Conservation (phyloP, 2,329 filamentous ascomycete species). For the Alternaria burnsii region DNA sequence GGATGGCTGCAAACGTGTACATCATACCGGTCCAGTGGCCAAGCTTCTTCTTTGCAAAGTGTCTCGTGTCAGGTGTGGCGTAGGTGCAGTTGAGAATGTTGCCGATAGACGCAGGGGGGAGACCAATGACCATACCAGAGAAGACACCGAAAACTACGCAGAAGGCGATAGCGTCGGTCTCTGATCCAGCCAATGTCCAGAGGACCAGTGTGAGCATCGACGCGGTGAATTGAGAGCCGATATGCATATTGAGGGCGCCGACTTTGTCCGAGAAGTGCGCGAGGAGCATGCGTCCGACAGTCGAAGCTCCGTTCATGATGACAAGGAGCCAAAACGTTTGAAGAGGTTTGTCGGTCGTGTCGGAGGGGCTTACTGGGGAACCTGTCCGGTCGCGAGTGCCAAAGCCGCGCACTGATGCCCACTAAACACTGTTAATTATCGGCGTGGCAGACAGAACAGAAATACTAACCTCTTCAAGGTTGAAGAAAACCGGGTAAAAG, state of each 20-base stretch:
- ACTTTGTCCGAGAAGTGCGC: slow-evolving; percentile 57
- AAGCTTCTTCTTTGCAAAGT: slow-evolving; percentile 50
- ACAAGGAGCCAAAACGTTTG: slow-evolving; percentile 59
- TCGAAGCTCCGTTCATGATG: slow-evolving; percentile 61
- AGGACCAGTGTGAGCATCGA: slow-evolving; percentile 55
- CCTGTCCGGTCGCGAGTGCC: slow-evolving; percentile 47
- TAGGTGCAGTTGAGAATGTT: slow-evolving; percentile 54
- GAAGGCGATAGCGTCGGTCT: slow-evolving; percentile 56
- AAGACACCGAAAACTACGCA: slow-evolving; percentile 59
- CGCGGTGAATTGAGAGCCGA: slow-evolving; percentile 51
- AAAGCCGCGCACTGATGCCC: slow-evolving; percentile 56
- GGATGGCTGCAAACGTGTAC: slow-evolving; percentile 57
- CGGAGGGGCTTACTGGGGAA: slow-evolving; percentile 11
- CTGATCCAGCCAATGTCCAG: slow-evolving; percentile 54
- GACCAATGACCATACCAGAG: slow-evolving; percentile 60
- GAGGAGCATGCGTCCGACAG: slow-evolving; percentile 56
- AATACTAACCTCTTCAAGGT: slow-evolving; percentile 57
- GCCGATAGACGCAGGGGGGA: slow-evolving; percentile 60
- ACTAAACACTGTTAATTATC: slow-evolving; percentile 42
- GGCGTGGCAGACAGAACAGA: neutral
- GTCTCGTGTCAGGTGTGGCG: slow-evolving; percentile 34
- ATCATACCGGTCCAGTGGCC: slow-evolving; percentile 64
- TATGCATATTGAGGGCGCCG: slow-evolving; percentile 58
- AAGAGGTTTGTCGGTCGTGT: slow-evolving; percentile 45
- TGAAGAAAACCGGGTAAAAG: slow-evolving; percentile 63